These are phyloP conservation scores for Pleurotus pulmonarius DNA, from an alignment of 768 basidiomycete genomes.

Conservation along the genomic window DNA sequence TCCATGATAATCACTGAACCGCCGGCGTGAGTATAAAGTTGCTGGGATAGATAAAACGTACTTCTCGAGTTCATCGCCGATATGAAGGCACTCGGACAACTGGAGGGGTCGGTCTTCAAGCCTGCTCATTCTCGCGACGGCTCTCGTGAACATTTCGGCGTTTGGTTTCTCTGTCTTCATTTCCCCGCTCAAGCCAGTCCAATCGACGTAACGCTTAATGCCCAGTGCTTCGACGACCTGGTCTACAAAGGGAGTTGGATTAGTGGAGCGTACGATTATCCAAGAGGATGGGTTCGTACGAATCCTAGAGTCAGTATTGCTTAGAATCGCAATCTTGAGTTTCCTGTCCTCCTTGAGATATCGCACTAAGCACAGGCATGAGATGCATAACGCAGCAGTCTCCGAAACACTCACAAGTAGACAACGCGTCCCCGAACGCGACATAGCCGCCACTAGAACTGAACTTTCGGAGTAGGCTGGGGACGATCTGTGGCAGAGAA, in stretches of 20 bases:
- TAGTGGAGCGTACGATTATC: constrained; percentile 2
- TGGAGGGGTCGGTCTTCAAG: constrained; percentile 20
- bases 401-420: constrained; percentile 35
- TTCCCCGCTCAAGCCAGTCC: constrained; percentile 68
- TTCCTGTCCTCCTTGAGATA: constrained; percentile 37
- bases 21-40: background rate
- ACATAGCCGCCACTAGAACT: constrained; percentile 68
- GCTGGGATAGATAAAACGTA: constrained; percentile 24
- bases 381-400: no score
- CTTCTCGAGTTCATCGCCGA: constrained; percentile 74
- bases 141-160: constrained; percentile 49
- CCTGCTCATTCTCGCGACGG: constrained; percentile 14
- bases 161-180: constrained; percentile 70
- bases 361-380: constrained; percentile 29
- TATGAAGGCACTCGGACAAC: constrained; percentile 52
- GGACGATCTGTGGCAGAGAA: constrained; percentile 53
- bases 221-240: constrained; percentile 57
- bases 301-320: constrained; percentile 72
- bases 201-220: constrained; percentile 42
- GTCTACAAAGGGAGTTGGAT: constrained; percentile 23
- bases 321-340: constrained; percentile 56
- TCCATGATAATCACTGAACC: constrained; percentile 63
- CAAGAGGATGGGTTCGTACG: constrained; percentile 36
- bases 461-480: constrained; percentile 61
- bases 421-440: constrained; percentile 48